Base-by-base conservation (phyloP, 306 rosid species). In the Gastrolobium villosum region DNA sequence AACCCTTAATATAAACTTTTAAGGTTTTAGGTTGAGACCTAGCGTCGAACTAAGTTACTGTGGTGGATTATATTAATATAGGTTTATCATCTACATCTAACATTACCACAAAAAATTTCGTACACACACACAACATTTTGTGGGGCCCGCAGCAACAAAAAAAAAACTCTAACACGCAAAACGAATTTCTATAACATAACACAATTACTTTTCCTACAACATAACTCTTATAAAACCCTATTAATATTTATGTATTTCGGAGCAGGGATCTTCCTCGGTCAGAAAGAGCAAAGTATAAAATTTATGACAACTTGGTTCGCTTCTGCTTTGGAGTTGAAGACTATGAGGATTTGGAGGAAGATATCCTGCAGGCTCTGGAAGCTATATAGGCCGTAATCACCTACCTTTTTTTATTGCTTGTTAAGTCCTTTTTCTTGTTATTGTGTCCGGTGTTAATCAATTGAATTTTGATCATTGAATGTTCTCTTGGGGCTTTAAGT, bases 271-370 rank as follows among this genome's bases (percentile, higher is more conserved):
- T 90, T 46, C 84, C 86, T 15, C 89, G 87, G 76, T 15, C 86
- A 8, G 89, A 92, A 15, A 94, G 98, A 86, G 88, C 84, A 3
- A 77, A 85, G 85, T 90, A 87, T 65, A 96, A 92, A 79, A 91
- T 93, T 54, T 80, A 61, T 39, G 98, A 93, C 80, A 93, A 84
- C 81, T 79, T 89, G 82, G 92, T 93, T 62, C 92, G 98, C 2
- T 91, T 91, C 87, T 89, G 98, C 88, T 84, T 90, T n/a, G 98
- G 97, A 79, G 81, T 90, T 0, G 98, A 94, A 81, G 98, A 82
- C 67, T 94, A 82, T 5, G 89, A 90, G 72, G 93, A 91, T 79
- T 31, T 91, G 70, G 86, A 88, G 83, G 86, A 82, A 54, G 98
- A 94, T 81, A 44, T 94, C 4, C 88, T 92, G 66, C 94, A 90